Conservation (phyloP, 2,329 filamentous ascomycete species). For the Penicillium sp. region DNA sequence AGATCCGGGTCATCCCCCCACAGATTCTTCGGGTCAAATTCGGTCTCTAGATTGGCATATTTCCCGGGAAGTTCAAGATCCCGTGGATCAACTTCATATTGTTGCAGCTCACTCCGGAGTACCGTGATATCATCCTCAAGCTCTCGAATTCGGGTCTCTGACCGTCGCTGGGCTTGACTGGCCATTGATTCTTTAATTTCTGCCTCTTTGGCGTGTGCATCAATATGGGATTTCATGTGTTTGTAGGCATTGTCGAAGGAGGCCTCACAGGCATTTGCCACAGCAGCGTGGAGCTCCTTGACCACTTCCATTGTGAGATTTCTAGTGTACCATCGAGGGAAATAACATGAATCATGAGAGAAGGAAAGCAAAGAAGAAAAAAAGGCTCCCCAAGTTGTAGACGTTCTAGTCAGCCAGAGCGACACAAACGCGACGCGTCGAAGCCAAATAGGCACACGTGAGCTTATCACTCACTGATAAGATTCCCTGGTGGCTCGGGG, state of each 20-base stretch:
- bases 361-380: background rate
- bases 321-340: background rate
- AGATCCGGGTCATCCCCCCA: slow-evolving; percentile 20
- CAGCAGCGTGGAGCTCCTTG: slow-evolving; percentile 30
- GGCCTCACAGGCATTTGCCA: slow-evolving; percentile 27
- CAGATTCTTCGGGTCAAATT: slow-evolving; percentile 12
- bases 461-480: slow-evolving; percentile 8
- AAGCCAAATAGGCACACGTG: slow-evolving; percentile 1
- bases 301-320: slow-evolving; percentile 30
- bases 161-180: slow-evolving; percentile 19
- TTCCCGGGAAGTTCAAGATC: slow-evolving; percentile 6
- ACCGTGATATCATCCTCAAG: slow-evolving; percentile 24
- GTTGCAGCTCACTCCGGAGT: slow-evolving; percentile 23
- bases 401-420: background rate
- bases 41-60: slow-evolving; percentile 8
- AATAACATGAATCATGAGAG: background rate
- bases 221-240: slow-evolving; percentile 25
- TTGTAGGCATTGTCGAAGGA: slow-evolving; percentile 31
- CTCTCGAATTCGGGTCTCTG: slow-evolving; percentile 15
- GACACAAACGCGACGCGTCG: slow-evolving; percentile 13
- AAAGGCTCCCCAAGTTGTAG: background rate
- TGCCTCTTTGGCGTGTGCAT: slow-evolving; percentile 23
- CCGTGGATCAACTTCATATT: slow-evolving; percentile 11
- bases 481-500: background rate
- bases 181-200: slow-evolving; percentile 22